Base-by-base conservation (phyloP, 108 stramenopile species). In the Craspedostauros australis region DNA sequence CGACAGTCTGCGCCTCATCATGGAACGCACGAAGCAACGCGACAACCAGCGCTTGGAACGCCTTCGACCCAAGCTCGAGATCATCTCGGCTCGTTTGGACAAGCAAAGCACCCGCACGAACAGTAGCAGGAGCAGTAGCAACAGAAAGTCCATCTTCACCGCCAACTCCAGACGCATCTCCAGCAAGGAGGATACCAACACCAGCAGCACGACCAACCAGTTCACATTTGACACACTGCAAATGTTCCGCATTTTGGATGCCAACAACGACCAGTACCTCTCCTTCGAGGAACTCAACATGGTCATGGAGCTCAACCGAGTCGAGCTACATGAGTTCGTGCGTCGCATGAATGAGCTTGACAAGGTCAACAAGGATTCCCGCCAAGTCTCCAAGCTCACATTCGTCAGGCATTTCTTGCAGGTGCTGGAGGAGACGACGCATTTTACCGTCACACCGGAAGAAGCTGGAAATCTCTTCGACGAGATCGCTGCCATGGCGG, bases 351-450 rank as follows among this genome's bases (percentile, higher is more conserved):
- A 63, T 30, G 45, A 64, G 28, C 8, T 43, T 0, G 39, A 19
- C 11, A 41, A 27, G 12, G 25, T 11, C 9, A 45, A 28, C 5
- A 51, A 26, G 48, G 15, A 8, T 14, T 30, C 2, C 2, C n/a
- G 31, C 20, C 40, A 25, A 5, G 66, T 77, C 0, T 40, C 66
- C 16, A 29, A 67, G 45, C 41, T 52, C 0, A 52, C 62, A 14
- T 77, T 77, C 50, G 60, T 43, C 14, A 59, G 55, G 28, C 54
- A 67, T 42, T 77, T 77, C 31, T 31, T 76, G 37, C 41, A 57
- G 25, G 65, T 46, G 20, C 26, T 76, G 19, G 55, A 53, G 24
- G 70, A 56, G 9, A 40, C 70, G 3, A 43, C 32, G 3, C 19
- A 67, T 9, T 56, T 76, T 15, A 15, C 24, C 16, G 37, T 44